Evolutionary conservation across 2,329 filamentous ascomycete genomes (phyloP).

Genomic region (Venturia carpophila): DNA sequence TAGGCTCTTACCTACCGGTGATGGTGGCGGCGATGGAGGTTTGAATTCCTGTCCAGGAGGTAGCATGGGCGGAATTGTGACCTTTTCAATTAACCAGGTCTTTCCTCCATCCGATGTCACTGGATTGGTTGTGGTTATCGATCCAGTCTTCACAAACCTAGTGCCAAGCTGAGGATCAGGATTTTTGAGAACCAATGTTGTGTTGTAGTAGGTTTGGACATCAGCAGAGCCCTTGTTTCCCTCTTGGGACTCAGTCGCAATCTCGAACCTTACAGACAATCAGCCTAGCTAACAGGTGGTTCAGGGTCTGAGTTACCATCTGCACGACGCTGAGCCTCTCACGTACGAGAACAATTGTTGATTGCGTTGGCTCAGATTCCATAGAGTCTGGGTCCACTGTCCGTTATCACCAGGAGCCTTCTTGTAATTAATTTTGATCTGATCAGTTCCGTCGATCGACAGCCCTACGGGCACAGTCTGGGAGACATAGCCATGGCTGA

Average conservation of each 20-base stretch:
- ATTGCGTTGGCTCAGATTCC: slow-evolving; percentile 7
- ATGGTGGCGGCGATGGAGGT: neutral
- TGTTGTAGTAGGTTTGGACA: slow-evolving; percentile 15
- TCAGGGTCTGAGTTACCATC: neutral
- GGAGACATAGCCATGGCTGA: slow-evolving; percentile 4
- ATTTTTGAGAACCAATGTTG: slow-evolving; percentile 11
- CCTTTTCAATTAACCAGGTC: slow-evolving; percentile 20
- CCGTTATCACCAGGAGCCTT: slow-evolving; percentile 14
- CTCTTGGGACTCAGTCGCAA: slow-evolving; percentile 16
- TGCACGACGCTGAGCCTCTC: slow-evolving; percentile 6
- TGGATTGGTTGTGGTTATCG: slow-evolving; percentile 12
- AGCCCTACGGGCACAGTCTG: slow-evolving; percentile 2
- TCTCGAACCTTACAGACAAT: slow-evolving; percentile 7
- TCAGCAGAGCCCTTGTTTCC: slow-evolving; percentile 14
- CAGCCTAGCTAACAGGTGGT: neutral
- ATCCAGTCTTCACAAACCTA: neutral
- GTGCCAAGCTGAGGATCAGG: slow-evolving; percentile 9
- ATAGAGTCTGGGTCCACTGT: slow-evolving; percentile 12
- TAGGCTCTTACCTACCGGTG: neutral
- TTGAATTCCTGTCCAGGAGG: slow-evolving; percentile 7
- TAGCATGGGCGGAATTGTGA: slow-evolving; percentile 18
- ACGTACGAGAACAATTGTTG: slow-evolving; percentile 8
- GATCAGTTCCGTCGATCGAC: slow-evolving; percentile 12
- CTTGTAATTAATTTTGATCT: slow-evolving; percentile 14
- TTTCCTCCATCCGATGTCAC: slow-evolving; percentile 20